Percentiles rank a stretch among this genome's conserved stretches.
Conservation (phyloP, 2,329 filamentous ascomycete genomes). For the Ascochyta pisi region DNA sequence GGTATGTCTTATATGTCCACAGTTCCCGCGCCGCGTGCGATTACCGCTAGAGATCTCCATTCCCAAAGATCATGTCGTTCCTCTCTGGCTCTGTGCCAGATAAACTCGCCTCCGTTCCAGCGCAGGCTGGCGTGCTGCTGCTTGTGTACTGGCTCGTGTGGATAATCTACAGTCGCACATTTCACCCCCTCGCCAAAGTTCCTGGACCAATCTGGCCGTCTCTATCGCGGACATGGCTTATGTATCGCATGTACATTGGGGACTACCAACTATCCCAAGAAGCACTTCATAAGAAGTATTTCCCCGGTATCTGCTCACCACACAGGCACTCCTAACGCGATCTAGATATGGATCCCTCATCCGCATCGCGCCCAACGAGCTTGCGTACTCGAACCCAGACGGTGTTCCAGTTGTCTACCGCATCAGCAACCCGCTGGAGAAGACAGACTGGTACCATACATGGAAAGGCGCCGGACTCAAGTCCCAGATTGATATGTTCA, state of each 20-base stretch:
- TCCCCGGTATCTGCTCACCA: neutral
- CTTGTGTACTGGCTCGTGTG: constrained; percentile 19
- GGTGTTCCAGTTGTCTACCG: constrained; percentile 31
- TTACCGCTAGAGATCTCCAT: too few relatives aligned
- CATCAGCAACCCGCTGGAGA: constrained; percentile 25
- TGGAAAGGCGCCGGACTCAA: constrained; percentile 26
- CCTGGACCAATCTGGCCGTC: constrained; percentile 35
- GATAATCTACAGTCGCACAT: constrained; percentile 23
- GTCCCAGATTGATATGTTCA: constrained; percentile 28
- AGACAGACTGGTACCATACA: constrained; percentile 34
- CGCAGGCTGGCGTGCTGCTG: neutral
- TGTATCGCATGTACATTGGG: constrained; percentile 29
- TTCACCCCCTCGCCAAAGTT: constrained; percentile 30
- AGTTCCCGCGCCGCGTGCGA: too few relatives aligned
- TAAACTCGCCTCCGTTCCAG: neutral
- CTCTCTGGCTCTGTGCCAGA: neutral
- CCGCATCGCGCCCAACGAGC: constrained; percentile 56
- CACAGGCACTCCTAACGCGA: neutral
- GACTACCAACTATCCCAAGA: constrained; percentile 27
- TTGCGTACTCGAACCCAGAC: constrained; percentile 22
- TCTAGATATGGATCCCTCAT: constrained; percentile 46
- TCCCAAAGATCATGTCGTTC: neutral
- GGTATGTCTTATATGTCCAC: neutral
- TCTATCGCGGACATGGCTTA: constrained; percentile 34
- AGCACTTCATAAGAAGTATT: constrained; percentile 21